A percentile compares a stretch with the other conserved stretches of the same genome.
Evolutionary conservation across 1,284 basidiomycete genomes (phyloP).

Genomic region (Vanrija sp.): DNA sequence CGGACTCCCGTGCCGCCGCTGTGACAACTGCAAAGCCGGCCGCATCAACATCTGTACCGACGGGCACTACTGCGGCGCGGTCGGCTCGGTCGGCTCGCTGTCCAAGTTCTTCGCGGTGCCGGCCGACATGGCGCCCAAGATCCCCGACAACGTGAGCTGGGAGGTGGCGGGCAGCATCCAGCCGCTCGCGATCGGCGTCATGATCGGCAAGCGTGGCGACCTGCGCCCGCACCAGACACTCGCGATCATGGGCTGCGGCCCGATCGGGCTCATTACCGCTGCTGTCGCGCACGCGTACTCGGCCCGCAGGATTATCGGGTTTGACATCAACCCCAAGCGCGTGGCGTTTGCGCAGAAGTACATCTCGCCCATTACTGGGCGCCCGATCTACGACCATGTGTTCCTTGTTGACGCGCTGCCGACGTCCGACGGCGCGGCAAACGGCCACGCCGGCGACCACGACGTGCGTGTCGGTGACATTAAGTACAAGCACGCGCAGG

Average conservation of each 20-base stretch:
- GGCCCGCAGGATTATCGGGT: slow-evolving; percentile 41
- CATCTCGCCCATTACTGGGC: slow-evolving; percentile 38
- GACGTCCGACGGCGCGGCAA: slow-evolving; percentile 18
- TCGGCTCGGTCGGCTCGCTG: slow-evolving; percentile 41
- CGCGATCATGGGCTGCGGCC: slow-evolving; percentile 48
- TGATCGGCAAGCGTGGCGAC: slow-evolving; percentile 41
- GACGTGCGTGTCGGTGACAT: slow-evolving; percentile 28
- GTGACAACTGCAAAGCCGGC: slow-evolving; percentile 58
- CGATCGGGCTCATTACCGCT: slow-evolving; percentile 51
- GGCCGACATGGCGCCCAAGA: slow-evolving; percentile 46
- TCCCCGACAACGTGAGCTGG: slow-evolving; percentile 49
- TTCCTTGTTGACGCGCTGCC: slow-evolving; percentile 32
- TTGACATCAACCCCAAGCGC: slow-evolving; percentile 71
- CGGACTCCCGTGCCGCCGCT: slow-evolving; percentile 54
- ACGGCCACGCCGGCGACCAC: slow-evolving; percentile 29
- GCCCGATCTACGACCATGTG: slow-evolving; percentile 41
- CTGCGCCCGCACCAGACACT: slow-evolving; percentile 40
- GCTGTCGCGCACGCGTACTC: slow-evolving; percentile 53
- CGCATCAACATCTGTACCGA: slow-evolving; percentile 59
- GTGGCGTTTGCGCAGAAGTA: slow-evolving; percentile 83
- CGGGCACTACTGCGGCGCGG: slow-evolving; percentile 41
- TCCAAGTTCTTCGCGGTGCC: slow-evolving; percentile 41
- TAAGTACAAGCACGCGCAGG: slow-evolving; percentile 42
- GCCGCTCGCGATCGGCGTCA: slow-evolving; percentile 63
- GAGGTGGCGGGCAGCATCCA: slow-evolving; percentile 66